Evolutionary conservation across 768 basidiomycete genomes (phyloP), one percentile per base, ranked within the genome.

Genomic region (Suillus placidus): DNA sequence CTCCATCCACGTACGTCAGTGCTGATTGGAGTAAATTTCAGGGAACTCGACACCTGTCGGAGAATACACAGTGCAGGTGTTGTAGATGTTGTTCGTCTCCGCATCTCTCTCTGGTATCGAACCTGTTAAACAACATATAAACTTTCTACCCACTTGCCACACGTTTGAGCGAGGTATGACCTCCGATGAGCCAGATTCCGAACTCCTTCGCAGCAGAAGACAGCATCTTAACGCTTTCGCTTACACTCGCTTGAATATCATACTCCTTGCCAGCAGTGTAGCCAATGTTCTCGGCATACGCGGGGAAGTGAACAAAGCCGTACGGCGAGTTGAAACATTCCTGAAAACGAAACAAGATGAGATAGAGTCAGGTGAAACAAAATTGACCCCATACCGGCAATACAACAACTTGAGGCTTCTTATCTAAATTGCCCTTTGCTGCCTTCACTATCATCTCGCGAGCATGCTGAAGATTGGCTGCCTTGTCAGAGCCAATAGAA

Each of bases 321-420:
- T 95, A 94, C 0, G 92, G 92, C 4, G 91, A 93, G 73, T 94
- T 93, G 77, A 94, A 95, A 77, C 88, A 94, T 85, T 93, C 94
- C 93, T 93, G 66, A 37, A 30, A 16, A 34, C 38, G 60, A 43
- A 60, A 43, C 45, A 64, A 58, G 38, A 65, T 62, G 37, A 40
- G 62, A 55, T 37, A 55, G n/a, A 49, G 47, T 23, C 35, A 42
- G 10, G 63, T 49, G 23, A 42, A 45, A 7, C 4, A 61, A 60
- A 23, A 37, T 60, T 16, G 30, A 30, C 23, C 54, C 69, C 89
- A 66, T 71, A 94, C 94, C 2, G 95, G 95, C 30, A 97, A 81
- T 6, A 97, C 94, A 64, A 97, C 86, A 14, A 96, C 70, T 72
- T 93, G 87, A 18, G 93, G 90, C 77, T 89, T 93, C 14, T 70